phyloP scores from a whole-genome alignment of 352 stramenopile genomes.

The Globisporangium yorkense region DNA sequence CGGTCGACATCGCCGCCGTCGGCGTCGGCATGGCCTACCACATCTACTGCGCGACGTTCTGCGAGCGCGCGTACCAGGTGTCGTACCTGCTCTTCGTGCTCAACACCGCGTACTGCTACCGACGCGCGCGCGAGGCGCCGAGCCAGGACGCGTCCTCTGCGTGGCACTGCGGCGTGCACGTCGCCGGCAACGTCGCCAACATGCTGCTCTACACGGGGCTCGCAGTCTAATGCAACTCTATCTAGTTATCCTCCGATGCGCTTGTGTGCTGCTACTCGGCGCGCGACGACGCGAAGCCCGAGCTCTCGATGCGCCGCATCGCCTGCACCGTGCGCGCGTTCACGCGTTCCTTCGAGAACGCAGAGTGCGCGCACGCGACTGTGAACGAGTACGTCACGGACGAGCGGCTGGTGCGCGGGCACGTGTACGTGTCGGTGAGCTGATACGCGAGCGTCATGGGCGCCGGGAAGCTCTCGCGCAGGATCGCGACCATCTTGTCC shows the following conservation, averaged over 20 bases:
- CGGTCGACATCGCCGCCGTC: slow-evolving; percentile 61
- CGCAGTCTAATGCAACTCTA: slow-evolving; percentile 22
- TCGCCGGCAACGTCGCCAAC: slow-evolving; percentile 74
- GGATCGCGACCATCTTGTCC: slow-evolving; percentile 28
- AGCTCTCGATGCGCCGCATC: slow-evolving; percentile 41
- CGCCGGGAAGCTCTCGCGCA: slow-evolving; percentile 40
- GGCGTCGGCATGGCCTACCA: slow-evolving; percentile 55
- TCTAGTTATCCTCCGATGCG: not conserved
- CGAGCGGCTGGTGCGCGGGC: slow-evolving; percentile 34
- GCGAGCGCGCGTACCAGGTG: slow-evolving; percentile 42
- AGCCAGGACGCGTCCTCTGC: slow-evolving; percentile 67
- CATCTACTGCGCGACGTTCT: slow-evolving; percentile 52
- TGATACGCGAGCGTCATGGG: slow-evolving; percentile 27
- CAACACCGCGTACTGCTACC: slow-evolving; percentile 73
- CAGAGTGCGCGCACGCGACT: slow-evolving; percentile 28
- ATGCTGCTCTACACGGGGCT: slow-evolving; percentile 71
- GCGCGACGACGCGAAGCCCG: slow-evolving; percentile 49
- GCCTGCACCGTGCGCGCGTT: slow-evolving; percentile 34
- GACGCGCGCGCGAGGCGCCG: slow-evolving; percentile 42
- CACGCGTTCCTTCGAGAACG: slow-evolving; percentile 43
- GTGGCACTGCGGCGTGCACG: slow-evolving; percentile 75
- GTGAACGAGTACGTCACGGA: slow-evolving; percentile 59
- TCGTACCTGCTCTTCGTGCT: slow-evolving; percentile 57
- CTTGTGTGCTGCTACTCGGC: slow-evolving; percentile 13
- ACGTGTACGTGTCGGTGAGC: slow-evolving; percentile 62